Percentiles rank a stretch among this genome's conserved stretches.
These are phyloP conservation scores for Didymellaceae sp. DNA, from an alignment of 2,329 filamentous ascomycete genomes.

Conservation along the genomic window DNA sequence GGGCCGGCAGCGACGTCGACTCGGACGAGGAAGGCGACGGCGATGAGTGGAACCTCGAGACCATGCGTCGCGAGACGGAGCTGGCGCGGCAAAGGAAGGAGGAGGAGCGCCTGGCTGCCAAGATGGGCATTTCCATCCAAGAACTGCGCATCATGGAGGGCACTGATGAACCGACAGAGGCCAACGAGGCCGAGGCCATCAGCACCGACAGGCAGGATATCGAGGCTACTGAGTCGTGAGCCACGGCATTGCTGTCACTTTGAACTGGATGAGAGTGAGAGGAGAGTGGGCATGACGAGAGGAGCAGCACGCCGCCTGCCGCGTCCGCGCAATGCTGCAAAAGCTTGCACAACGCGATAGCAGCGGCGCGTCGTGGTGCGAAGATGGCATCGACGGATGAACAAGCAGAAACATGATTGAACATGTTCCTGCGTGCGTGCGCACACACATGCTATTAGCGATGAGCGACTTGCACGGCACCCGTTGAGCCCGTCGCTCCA, in stretches of 20 bases:
- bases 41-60: conserved; percentile 79
- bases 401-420: no score
- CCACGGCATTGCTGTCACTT: no score
- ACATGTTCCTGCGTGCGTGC: background rate
- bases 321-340: conserved; percentile 43
- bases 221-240: conserved; percentile 11
- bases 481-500: conserved; percentile 17
- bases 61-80: conserved; percentile 84
- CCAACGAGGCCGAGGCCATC: conserved; percentile 9
- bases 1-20: conserved; percentile 68
- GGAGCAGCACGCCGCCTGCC: conserved; percentile 12
- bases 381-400: background rate
- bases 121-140: conserved; percentile 30
- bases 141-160: conserved; percentile 18
- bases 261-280: background rate
- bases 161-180: conserved; percentile 11
- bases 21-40: conserved; percentile 69
- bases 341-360: conserved; percentile 32
- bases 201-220: conserved; percentile 7
- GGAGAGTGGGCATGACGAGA: no score
- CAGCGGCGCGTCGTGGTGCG: background rate
- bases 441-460: conserved; percentile 14
- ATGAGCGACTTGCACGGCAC: conserved; percentile 19
- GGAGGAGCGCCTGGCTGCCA: conserved; percentile 66
- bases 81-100: conserved; percentile 75